Evolutionary conservation across 1,139 yeast genomes (phyloP).

Genomic region (Sugiyamaella japonica): DNA sequence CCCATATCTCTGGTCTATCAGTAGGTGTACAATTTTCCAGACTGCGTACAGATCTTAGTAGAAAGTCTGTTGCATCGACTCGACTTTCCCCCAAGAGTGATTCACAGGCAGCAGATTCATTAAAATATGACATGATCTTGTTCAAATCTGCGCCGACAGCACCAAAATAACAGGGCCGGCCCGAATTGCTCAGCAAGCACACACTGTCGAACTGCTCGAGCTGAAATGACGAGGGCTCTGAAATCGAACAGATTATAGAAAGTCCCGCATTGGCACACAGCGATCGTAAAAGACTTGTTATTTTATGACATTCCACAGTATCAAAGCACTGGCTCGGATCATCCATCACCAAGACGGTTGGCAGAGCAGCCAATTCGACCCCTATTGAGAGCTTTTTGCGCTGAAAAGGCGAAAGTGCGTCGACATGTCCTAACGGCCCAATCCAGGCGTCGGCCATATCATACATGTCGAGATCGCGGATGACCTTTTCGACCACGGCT

Average conservation of each 20-base stretch:
- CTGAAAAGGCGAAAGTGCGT: conserved; percentile 65
- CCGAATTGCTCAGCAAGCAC: conserved; percentile 52
- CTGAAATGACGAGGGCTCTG: conserved; percentile 58
- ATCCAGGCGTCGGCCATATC: conserved; percentile 61
- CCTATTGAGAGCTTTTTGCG: conserved; percentile 66
- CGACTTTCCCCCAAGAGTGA: neutral
- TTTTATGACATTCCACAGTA: conserved; percentile 60
- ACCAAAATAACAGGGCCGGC: conserved; percentile 66
- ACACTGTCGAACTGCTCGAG: conserved; percentile 55
- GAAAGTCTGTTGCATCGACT: conserved; percentile 11
- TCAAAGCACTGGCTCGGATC: conserved; percentile 62
- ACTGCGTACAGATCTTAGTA: conserved; percentile 1
- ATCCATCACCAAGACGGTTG: conserved; percentile 53
- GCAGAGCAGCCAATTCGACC: conserved; percentile 59
- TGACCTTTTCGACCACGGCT: conserved; percentile 60
- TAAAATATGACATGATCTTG: conserved; percentile 55
- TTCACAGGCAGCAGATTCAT: conserved; percentile 34
- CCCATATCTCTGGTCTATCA: conserved; percentile 1
- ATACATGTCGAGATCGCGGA: conserved; percentile 56
- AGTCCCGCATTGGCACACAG: conserved; percentile 53
- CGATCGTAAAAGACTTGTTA: conserved; percentile 51
- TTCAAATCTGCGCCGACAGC: conserved; percentile 58
- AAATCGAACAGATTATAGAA: conserved; percentile 57
- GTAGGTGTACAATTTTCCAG: neutral
- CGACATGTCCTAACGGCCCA: conserved; percentile 49